phyloP scores from a whole-genome alignment of 2,329 filamentous ascomycete species.

The Pseudogymnoascus sp. region DNA sequence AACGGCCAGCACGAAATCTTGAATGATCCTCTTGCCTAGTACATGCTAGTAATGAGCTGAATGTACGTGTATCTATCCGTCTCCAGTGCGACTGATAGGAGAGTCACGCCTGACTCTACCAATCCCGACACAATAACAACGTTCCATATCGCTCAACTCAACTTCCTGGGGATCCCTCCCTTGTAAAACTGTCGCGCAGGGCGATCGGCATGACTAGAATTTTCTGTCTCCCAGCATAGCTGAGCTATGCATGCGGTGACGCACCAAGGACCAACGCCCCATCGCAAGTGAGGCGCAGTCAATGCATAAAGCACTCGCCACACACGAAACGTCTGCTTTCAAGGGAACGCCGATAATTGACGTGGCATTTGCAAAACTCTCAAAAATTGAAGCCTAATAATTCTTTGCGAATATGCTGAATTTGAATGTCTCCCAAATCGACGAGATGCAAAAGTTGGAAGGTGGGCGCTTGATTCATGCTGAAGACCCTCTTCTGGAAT shows the following conservation, averaged over 20 bases:
- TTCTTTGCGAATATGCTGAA: background rate
- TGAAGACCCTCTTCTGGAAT: constrained; percentile 13
- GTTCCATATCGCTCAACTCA: background rate
- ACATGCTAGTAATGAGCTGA: constrained; percentile 6
- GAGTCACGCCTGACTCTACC: background rate
- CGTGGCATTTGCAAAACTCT: constrained; percentile 1
- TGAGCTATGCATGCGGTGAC: background rate
- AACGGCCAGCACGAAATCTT: background rate
- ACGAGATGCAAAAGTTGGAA: constrained; percentile 9
- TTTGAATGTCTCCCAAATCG: constrained; percentile 12
- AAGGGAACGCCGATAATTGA: constrained; percentile 9
- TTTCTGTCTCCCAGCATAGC: constrained; percentile 4
- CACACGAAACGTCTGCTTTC: background rate
- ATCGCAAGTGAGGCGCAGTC: constrained; percentile 4
- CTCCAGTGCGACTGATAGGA: background rate
- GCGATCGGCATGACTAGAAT: constrained; percentile 3
- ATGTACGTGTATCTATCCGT: background rate
- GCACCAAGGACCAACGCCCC: background rate
- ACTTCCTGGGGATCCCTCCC: background rate
- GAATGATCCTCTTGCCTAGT: background rate
- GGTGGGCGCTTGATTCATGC: constrained; percentile 10
- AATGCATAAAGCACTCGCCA: constrained; percentile 1
- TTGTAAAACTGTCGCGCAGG: constrained; percentile 1
- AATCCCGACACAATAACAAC: background rate
- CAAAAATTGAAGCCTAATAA: background rate